Base-by-base conservation (phyloP, 768 basidiomycete genomes). In the Rhodotorula diobovata region DNA sequence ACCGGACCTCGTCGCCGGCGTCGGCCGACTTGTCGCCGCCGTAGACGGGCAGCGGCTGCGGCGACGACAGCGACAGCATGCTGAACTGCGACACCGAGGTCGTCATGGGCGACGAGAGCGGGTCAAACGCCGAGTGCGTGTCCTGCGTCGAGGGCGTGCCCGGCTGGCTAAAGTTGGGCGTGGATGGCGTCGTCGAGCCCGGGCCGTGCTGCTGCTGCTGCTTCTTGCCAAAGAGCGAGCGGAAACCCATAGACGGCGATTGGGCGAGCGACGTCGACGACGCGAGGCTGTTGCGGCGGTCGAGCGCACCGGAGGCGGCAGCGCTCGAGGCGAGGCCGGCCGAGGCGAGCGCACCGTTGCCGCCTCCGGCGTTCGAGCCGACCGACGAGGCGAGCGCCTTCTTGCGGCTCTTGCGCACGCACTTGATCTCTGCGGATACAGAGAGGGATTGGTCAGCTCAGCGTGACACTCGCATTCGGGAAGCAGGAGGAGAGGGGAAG, bases 1-100 rank as follows among this genome's bases (percentile, higher is more conserved):
- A 98, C 76, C 91, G 87, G 76, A 99, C 92, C 86, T 98, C 96
- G 76, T 95, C 95, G 41, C 93, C 93, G 30, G 87, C 86, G 78
- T 98, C 96, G 76, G 90, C 86, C 9, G 84, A 79, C n/a, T 65
- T 55, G n/a, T 82, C 76, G 67, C 90, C 90, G 23, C 94, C 94
- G 77, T 95, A 97, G 32, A 88, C 67, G 5, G 82, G 81, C n/a
- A 80, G 74, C 21, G 80, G 77, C 78, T 32, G 87, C 82, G 65
- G 88, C 85, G n/a, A 77, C 74, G 66, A 67, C 61, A 71, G 65
- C 32, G 63, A 61, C 35, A 68, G 64, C 65, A 70, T 56, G 35
- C 57, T 41, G 66, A 70, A 63, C 57, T 67, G 63, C 41, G 67
- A 66, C 12, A 68, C 68, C 28, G 61, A 64, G 11, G 54, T 63